Conservation (phyloP, 352 stramenopile genomes). For the Globisporangium echinulatum region DNA sequence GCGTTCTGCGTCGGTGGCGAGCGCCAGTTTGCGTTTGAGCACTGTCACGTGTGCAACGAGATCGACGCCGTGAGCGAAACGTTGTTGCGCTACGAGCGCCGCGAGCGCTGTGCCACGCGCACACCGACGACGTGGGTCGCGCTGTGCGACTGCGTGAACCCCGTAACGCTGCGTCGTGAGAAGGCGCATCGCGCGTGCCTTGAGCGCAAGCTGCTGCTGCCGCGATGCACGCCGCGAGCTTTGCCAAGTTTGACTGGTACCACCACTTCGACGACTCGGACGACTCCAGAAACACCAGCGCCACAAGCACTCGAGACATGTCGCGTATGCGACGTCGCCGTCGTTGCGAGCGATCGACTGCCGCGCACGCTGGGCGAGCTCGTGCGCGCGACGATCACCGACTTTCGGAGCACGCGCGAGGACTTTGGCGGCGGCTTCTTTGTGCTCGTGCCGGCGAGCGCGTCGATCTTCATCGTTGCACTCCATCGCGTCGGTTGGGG, state of each 20-base stretch:
- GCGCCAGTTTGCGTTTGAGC: slow-evolving; percentile 19
- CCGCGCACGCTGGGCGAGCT: slow-evolving; percentile 24
- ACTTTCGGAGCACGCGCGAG: slow-evolving; percentile 20
- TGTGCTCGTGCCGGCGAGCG: slow-evolving; percentile 29
- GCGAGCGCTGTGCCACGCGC: slow-evolving; percentile 19
- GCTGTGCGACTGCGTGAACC: slow-evolving; percentile 32
- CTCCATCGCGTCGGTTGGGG: slow-evolving; percentile 27
- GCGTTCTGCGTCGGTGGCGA: slow-evolving; percentile 23
- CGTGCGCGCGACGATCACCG: slow-evolving; percentile 21
- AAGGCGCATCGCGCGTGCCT: slow-evolving; percentile 32
- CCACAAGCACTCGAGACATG: slow-evolving; percentile 2
- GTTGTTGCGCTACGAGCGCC: slow-evolving; percentile 21
- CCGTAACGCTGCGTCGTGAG: slow-evolving; percentile 13
- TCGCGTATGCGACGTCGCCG: slow-evolving; percentile 9
- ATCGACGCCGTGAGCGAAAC: slow-evolving; percentile 23
- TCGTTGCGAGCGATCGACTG: slow-evolving; percentile 12
- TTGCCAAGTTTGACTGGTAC: too few species aligned
- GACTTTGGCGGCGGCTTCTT: slow-evolving; percentile 42
- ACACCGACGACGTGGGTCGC: slow-evolving; percentile 37
- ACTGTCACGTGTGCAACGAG: slow-evolving; percentile 29
- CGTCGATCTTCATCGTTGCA: slow-evolving; percentile 23
- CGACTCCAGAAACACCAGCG: not conserved
- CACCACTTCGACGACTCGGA: too few species aligned
- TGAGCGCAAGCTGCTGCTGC: slow-evolving; percentile 8
- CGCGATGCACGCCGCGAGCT: not conserved